phyloP scores from a whole-genome alignment of 1,139 yeast species.

The Yamadazyma sp. region DNA sequence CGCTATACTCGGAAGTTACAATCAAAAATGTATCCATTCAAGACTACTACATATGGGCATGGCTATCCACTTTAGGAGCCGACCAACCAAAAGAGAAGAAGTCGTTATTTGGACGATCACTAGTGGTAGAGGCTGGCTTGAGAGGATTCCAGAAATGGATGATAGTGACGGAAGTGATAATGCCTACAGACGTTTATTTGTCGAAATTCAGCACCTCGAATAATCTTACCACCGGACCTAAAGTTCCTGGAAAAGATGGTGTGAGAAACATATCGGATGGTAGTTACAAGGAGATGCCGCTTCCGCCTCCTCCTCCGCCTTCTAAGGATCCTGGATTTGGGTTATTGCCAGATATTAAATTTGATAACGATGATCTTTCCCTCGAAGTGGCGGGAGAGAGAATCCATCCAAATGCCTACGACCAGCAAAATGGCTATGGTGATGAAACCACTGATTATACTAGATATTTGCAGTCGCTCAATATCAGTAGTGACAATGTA shows the following conservation, averaged over 20 bases:
- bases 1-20: conserved; percentile 48
- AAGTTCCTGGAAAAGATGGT: conserved; percentile 14
- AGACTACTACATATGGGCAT: conserved; percentile 89
- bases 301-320: conserved; percentile 36
- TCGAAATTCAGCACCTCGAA: conserved; percentile 19
- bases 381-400: conserved; percentile 11
- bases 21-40: conserved; percentile 70
- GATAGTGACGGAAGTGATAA: conserved; percentile 67
- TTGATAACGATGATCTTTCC: conserved; percentile 15
- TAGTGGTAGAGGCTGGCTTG: conserved; percentile 69
- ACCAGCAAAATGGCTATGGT: conserved; percentile 2
- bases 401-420: conserved; percentile 5
- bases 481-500: conserved; percentile 14
- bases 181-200: conserved; percentile 43
- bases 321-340: conserved; percentile 14
- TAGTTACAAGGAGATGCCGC: conserved; percentile 26
- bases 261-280: conserved; percentile 18
- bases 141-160: conserved; percentile 86
- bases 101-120: conserved; percentile 73
- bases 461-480: conserved; percentile 14
- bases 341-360: conserved; percentile 21
- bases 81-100: conserved; percentile 71
- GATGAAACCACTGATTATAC: conserved; percentile 14
- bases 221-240: conserved; percentile 9
- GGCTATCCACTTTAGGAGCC: conserved; percentile 76